A percentile compares a stretch with the other conserved stretches of the same genome.
phyloP scores from a whole-genome alignment of 177 flowering plant genomes.

The Vitis hybrid region DNA sequence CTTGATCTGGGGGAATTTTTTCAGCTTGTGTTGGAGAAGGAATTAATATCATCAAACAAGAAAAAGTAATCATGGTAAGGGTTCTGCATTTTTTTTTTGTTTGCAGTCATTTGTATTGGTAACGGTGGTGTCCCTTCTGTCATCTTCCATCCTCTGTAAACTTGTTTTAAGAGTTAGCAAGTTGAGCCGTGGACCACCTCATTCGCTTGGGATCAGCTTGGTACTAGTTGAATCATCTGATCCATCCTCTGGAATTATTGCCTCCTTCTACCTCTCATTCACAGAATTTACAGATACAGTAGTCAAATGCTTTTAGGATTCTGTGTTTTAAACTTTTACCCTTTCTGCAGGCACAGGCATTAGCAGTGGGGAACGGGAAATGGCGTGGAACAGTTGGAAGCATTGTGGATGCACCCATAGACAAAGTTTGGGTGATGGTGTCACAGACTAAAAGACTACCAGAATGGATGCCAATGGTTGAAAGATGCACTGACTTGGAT shows the following conservation, averaged over 20 bases:
- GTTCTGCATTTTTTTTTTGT: too few relatives aligned
- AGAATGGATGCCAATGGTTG: constrained; percentile 80
- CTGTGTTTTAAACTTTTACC: not conserved
- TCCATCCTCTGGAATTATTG: not conserved
- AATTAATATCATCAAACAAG: too few relatives aligned
- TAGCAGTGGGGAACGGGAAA: constrained; percentile 16
- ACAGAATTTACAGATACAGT: not conserved
- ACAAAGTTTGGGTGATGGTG: constrained; percentile 48
- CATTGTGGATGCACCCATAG: constrained; percentile 51
- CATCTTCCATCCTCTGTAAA: too few relatives aligned
- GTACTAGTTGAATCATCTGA: too few relatives aligned
- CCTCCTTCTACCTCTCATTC: not conserved
- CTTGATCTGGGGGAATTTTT: too few relatives aligned
- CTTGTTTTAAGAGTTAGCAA: too few relatives aligned
- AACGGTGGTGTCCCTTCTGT: too few relatives aligned
- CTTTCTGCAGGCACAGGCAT: constrained; percentile 33
- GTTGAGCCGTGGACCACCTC: too few relatives aligned
- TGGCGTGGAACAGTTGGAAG: constrained; percentile 51
- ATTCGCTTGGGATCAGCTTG: too few relatives aligned
- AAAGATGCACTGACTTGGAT: constrained; percentile 46
- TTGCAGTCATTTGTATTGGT: too few relatives aligned
- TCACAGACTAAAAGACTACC: constrained; percentile 39
- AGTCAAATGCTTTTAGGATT: not conserved
- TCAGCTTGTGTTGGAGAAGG: too few relatives aligned
- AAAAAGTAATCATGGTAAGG: too few relatives aligned